Evolutionary conservation across 108 stramenopile species (phyloP).

Genomic region (Chaetoceros tenuissimus): DNA sequence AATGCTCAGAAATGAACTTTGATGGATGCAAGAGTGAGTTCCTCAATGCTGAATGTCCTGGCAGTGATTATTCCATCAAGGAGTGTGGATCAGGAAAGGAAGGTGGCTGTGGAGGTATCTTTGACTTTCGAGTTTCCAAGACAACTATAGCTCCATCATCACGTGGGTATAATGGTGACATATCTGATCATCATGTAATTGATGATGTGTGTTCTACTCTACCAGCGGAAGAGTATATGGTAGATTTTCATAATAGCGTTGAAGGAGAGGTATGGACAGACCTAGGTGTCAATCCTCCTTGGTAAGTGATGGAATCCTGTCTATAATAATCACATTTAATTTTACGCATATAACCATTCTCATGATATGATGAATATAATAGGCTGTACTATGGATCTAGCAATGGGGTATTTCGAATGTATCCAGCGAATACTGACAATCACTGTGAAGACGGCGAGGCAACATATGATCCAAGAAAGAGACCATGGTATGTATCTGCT

Average conservation of each 20-base stretch:
- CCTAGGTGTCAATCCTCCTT: no score
- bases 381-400: slow-evolving; percentile 40
- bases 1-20: background rate
- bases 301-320: no score
- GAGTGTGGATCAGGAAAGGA: background rate
- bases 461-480: slow-evolving; percentile 36
- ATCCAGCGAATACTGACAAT: slow-evolving; percentile 29
- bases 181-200: background rate
- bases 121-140: background rate
- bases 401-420: slow-evolving; percentile 47
- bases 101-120: background rate
- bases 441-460: slow-evolving; percentile 6
- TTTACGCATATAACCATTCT: no score
- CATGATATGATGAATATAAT: no score
- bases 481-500: slow-evolving; percentile 70
- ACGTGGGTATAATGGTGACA: background rate
- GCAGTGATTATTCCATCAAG: background rate
- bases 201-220: background rate
- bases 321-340: no score
- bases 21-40: background rate
- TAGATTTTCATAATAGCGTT: no score
- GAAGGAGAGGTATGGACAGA: no score
- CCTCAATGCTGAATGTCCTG: background rate
- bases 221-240: background rate
- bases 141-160: background rate